Evolutionary conservation across 2,329 filamentous ascomycete species (phyloP).

Genomic region (Hymenoscyphus repandus): DNA sequence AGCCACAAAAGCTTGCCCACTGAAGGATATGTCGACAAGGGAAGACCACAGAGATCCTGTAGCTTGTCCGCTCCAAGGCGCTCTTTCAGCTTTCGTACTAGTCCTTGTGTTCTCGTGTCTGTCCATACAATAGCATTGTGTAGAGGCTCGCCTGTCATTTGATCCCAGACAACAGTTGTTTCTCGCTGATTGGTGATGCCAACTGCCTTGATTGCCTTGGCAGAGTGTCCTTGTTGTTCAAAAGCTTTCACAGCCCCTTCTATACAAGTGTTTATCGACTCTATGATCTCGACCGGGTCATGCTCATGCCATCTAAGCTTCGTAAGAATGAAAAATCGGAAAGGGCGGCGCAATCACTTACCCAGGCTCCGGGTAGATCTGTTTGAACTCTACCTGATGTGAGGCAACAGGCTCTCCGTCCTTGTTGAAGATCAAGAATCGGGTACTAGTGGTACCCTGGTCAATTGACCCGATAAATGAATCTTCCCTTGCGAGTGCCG

Average conservation of each 20-base stretch:
- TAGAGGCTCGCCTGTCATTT: constrained; percentile 67
- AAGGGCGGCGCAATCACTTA: constrained; percentile 40
- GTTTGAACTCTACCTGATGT: constrained; percentile 82
- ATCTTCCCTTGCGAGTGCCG: background rate
- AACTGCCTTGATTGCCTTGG: constrained; percentile 65
- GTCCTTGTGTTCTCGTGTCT: constrained; percentile 67
- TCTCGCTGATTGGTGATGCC: constrained; percentile 79
- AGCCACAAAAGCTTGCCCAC: constrained; percentile 76
- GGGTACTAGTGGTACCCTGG: constrained; percentile 82
- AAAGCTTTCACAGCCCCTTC: constrained; percentile 67
- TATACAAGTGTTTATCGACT: constrained; percentile 70
- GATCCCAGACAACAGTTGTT: constrained; percentile 77
- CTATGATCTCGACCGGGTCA: constrained; percentile 68
- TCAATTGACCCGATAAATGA: constrained; percentile 80
- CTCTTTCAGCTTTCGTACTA: constrained; percentile 68
- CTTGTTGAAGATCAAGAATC: constrained; percentile 86
- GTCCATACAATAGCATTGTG: constrained; percentile 84
- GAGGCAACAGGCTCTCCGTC: constrained; percentile 71
- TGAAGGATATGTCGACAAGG: constrained; percentile 77
- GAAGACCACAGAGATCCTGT: constrained; percentile 64
- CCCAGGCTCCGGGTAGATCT: constrained; percentile 81
- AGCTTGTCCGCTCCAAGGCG: constrained; percentile 63
- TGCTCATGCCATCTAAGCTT: constrained; percentile 76
- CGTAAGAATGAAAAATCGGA: background rate
- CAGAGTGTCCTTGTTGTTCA: constrained; percentile 59